Conservation (phyloP, 768 basidiomycete genomes). For the Amyloporia xantha region DNA sequence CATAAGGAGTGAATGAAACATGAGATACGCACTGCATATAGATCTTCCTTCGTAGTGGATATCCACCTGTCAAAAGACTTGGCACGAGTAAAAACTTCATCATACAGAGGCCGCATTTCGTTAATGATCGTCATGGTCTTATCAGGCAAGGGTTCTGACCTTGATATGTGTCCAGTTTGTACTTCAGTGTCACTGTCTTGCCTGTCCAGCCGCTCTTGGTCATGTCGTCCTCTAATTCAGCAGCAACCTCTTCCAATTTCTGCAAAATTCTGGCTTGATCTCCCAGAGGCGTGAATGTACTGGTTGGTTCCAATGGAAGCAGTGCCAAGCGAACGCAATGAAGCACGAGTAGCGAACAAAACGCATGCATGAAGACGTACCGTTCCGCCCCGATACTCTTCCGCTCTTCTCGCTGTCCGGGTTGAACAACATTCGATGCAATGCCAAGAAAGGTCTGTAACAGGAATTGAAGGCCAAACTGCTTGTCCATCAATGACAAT, state of each 20-base stretch:
- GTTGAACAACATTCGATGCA: slow-evolving; percentile 74
- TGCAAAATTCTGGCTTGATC: slow-evolving; percentile 61
- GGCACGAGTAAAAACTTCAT: slow-evolving; percentile 71
- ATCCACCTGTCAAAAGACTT: slow-evolving; percentile 75
- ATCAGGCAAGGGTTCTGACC: slow-evolving; percentile 35
- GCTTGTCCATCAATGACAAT: slow-evolving; percentile 79
- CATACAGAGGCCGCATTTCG: background rate
- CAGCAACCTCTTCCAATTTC: slow-evolving; percentile 77
- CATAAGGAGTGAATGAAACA: background rate
- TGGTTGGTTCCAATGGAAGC: slow-evolving; percentile 21
- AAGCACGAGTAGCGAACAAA: background rate
- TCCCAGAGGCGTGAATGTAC: slow-evolving; percentile 69
- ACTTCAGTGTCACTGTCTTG: slow-evolving; percentile 86
- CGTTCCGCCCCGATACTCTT: slow-evolving; percentile 93
- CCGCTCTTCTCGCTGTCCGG: slow-evolving; percentile 69
- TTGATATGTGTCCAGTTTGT: slow-evolving; percentile 88
- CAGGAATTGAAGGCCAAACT: slow-evolving; percentile 72
- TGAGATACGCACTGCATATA: slow-evolving; percentile 52
- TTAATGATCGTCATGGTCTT: background rate
- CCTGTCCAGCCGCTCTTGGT: slow-evolving; percentile 75
- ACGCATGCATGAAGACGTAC: slow-evolving; percentile 28
- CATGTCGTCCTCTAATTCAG: slow-evolving; percentile 80
- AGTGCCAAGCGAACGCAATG: background rate
- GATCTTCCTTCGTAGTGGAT: slow-evolving; percentile 69
- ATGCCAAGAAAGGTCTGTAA: slow-evolving; percentile 82